Evolutionary conservation across 208 protist genomes (phyloP).

Genomic region (Leishmania gerbilli): DNA sequence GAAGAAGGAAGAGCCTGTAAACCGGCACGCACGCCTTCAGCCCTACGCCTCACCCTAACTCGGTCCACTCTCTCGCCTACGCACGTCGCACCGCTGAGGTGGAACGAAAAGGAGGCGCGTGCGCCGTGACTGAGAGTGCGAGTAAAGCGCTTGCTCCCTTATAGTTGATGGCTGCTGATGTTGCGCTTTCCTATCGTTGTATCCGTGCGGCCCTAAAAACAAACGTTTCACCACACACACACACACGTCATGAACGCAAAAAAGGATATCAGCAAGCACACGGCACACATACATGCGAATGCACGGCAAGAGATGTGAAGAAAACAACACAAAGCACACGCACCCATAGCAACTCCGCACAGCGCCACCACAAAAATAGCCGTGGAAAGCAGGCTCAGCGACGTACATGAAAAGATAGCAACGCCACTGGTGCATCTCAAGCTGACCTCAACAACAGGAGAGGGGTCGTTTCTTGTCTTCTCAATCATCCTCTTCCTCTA

Average conservation of each 20-base stretch:
- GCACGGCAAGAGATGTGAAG: not conserved
- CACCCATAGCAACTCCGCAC: not conserved
- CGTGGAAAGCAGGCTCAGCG: not conserved
- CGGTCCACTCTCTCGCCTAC: not conserved
- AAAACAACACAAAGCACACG: not conserved
- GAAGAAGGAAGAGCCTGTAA: not conserved
- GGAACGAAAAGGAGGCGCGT: not conserved
- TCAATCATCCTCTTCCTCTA: constrained; percentile 78
- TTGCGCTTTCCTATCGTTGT: not conserved
- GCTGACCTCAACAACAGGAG: not conserved
- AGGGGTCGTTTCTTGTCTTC: not conserved
- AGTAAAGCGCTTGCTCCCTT: not conserved
- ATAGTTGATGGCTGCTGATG: not conserved
- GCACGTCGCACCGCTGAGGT: not conserved
- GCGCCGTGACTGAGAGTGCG: not conserved
- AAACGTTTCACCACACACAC: not conserved
- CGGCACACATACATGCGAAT: not conserved
- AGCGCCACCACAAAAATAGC: not conserved
- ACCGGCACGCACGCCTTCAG: not conserved
- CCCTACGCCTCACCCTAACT: not conserved
- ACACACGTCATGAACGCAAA: not conserved
- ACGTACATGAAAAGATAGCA: not conserved
- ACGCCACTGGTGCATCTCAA: not conserved
- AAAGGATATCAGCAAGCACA: not conserved
- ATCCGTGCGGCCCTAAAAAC: not conserved